phyloP scores from a whole-genome alignment of 148 eudicot species.

The Fagopyrum tataricum region DNA sequence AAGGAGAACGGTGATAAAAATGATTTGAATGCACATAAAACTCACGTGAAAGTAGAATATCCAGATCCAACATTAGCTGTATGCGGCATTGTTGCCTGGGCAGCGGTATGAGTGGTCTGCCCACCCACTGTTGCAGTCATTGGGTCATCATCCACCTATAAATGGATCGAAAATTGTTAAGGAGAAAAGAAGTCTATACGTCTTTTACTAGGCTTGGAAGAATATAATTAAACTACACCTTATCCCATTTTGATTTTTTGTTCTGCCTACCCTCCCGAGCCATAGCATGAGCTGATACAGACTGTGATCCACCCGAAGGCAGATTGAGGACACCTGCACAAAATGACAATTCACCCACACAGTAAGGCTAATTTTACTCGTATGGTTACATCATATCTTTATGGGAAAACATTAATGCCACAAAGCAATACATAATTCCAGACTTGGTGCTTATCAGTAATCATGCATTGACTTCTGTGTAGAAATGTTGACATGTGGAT shows the following conservation, averaged over 20 bases:
- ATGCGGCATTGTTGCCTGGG: conserved; percentile 52
- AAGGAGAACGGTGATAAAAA: conserved; percentile 3
- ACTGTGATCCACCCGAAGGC: conserved; percentile 35
- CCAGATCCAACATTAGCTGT: conserved; percentile 83
- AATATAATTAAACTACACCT: conserved; percentile 33
- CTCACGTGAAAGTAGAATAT: conserved; percentile 85
- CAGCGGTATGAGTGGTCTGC: conserved; percentile 51
- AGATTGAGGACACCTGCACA: conserved; percentile 40
- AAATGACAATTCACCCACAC: conserved; percentile 7
- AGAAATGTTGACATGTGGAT: neutral
- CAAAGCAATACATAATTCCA: neutral
- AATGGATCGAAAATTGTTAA: conserved; percentile 10
- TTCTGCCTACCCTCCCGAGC: conserved; percentile 70
- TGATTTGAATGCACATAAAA: conserved; percentile 14
- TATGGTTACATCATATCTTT: neutral
- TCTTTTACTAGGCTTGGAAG: neutral
- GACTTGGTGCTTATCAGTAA: neutral
- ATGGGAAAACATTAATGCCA: neutral
- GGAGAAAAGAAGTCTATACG: neutral
- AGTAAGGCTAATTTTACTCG: neutral
- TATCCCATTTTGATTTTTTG: conserved; percentile 98
- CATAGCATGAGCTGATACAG: conserved; percentile 35
- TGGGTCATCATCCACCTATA: conserved; percentile 82
- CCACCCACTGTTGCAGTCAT: conserved; percentile 42
- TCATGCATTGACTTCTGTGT: neutral